Conservation (phyloP, 345 rosid species). For the Citrus sp. region DNA sequence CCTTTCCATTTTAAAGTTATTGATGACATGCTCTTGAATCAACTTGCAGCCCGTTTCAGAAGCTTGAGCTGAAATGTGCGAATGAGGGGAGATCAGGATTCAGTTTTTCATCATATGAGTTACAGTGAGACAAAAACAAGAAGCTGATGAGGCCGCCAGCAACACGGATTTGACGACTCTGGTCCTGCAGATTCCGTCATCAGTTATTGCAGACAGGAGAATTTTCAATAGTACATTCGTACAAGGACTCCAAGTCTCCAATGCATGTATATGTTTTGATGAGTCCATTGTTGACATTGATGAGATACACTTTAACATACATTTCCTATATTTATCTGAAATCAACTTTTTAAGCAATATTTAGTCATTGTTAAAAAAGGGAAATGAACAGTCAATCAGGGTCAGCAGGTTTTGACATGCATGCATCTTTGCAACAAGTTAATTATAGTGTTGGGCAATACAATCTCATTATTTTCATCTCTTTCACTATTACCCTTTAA, state of each 20-base stretch:
- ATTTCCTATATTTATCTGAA: not conserved
- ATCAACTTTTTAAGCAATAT: too few species aligned
- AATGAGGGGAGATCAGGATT: conserved; percentile 73
- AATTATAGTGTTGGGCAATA: not conserved
- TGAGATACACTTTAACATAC: not conserved
- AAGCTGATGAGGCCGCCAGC: not conserved
- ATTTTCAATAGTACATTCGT: not conserved
- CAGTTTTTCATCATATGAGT: conserved; percentile 79
- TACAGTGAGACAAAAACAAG: conserved; percentile 42
- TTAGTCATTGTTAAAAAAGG: too few species aligned
- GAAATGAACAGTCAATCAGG: not conserved
- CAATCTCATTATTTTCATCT: not conserved
- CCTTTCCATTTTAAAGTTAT: not conserved
- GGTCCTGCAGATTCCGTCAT: not conserved
- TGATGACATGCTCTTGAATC: conserved; percentile 8
- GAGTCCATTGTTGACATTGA: not conserved
- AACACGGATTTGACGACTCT: not conserved
- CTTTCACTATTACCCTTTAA: not conserved
- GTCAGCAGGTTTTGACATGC: not conserved
- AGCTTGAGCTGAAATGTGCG: conserved; percentile 79
- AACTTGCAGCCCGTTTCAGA: conserved; percentile 82
- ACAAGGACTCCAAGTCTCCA: too few species aligned
- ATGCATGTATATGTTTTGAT: not conserved
- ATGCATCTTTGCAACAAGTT: not conserved
- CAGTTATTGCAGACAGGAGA: not conserved